These are phyloP conservation scores for Cryptosporidium xiaoi DNA, from an alignment of 169 alveolate genomes.

Conservation along the genomic window DNA sequence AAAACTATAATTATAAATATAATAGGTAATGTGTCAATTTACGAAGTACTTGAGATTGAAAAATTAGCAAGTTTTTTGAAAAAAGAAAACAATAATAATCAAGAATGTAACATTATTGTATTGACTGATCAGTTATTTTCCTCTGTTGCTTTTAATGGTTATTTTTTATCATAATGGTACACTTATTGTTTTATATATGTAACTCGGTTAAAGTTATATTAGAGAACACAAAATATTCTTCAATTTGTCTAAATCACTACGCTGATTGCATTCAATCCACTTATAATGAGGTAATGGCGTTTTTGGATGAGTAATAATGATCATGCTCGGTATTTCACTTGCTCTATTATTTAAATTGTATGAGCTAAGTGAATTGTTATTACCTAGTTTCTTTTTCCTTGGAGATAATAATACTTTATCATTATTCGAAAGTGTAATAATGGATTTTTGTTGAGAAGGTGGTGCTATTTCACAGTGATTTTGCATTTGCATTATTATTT, in stretches of 20 bases:
- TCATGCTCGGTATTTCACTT: constrained; percentile 31
- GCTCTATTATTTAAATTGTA: neutral
- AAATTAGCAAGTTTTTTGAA: neutral
- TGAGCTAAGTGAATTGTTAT: neutral
- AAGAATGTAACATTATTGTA: neutral
- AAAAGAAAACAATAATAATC: neutral
- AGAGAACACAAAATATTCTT: constrained; percentile 49
- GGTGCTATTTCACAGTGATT: constrained; percentile 27
- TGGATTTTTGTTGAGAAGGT: constrained; percentile 21
- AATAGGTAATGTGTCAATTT: constrained; percentile 24
- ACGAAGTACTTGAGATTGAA: constrained; percentile 33
- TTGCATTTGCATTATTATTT: constrained; percentile 44
- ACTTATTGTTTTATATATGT: neutral
- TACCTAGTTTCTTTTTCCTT: neutral
- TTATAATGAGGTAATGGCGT: constrained; percentile 60
- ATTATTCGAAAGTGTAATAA: constrained; percentile 4
- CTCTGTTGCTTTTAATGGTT: neutral
- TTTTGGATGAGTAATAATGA: constrained; percentile 37
- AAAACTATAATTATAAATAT: constrained; percentile 22
- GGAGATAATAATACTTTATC: neutral
- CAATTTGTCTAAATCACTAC: constrained; percentile 23
- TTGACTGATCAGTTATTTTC: constrained; percentile 33
- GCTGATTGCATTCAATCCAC: constrained; percentile 51
- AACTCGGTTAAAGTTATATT: constrained; percentile 5
- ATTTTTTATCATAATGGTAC: neutral